phyloP scores from a whole-genome alignment of 306 rosid genomes.

The Calophaca sinica region DNA sequence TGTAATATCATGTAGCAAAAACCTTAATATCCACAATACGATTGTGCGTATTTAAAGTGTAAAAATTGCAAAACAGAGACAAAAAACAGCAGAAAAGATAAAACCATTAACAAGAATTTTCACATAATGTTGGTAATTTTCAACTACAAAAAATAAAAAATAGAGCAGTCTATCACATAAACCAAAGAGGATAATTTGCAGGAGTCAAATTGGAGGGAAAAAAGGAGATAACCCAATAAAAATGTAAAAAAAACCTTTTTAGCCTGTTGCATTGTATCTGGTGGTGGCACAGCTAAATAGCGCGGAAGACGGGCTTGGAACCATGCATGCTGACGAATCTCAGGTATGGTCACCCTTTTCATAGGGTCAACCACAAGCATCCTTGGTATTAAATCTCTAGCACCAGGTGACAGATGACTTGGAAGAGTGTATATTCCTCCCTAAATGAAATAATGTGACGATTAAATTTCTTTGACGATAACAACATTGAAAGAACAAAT shows the following conservation, averaged over 20 bases:
- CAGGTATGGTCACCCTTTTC: conserved; percentile 91
- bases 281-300: conserved; percentile 91
- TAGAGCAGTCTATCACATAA: background rate
- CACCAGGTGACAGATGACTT: conserved; percentile 85
- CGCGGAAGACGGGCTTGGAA: conserved; percentile 95
- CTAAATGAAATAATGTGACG: conserved; percentile 52
- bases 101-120: conserved; percentile 19
- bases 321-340: conserved; percentile 94
- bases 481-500: conserved; percentile 24
- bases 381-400: conserved; percentile 87
- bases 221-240: background rate
- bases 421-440: conserved; percentile 95
- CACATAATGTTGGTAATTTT: conserved; percentile 2
- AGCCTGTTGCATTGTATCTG: conserved; percentile 79
- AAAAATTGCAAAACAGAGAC: conserved; percentile 8
- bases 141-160: conserved; percentile 1
- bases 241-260: conserved; percentile 62
- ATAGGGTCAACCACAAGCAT: conserved; percentile 93
- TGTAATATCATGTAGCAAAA: conserved; percentile 22
- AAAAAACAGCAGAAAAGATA: conserved; percentile 29
- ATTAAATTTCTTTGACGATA: background rate
- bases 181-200: conserved; percentile 28
- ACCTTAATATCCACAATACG: conserved; percentile 8
- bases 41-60: conserved; percentile 5
- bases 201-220: conserved; percentile 12